phyloP scores from a whole-genome alignment of 2,329 filamentous ascomycete genomes.

The Alternaria metachromatica region DNA sequence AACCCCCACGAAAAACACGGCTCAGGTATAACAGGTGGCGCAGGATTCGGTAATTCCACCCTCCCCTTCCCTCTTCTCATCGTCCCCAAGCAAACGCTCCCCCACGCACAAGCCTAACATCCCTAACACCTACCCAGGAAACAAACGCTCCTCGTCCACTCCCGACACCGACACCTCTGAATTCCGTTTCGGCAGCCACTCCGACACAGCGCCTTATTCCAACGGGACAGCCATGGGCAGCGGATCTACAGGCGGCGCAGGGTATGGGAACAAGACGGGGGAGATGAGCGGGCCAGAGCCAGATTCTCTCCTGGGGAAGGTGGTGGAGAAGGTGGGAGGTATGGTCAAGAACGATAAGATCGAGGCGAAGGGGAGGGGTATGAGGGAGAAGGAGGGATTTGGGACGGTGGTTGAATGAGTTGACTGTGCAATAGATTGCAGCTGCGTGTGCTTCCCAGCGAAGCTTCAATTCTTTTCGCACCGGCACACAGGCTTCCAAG shows the following conservation, averaged over 20 bases:
- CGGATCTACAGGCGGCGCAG: slow-evolving; percentile 44
- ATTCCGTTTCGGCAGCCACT: slow-evolving; percentile 29
- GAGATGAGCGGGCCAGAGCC: slow-evolving; percentile 15
- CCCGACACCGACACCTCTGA: not conserved
- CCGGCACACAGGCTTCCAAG: not conserved
- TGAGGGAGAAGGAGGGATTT: slow-evolving; percentile 51
- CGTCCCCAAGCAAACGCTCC: not conserved
- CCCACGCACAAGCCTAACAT: not conserved
- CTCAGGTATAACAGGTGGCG: slow-evolving; percentile 41
- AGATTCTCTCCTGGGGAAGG: slow-evolving; percentile 62
- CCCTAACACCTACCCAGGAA: slow-evolving; percentile 25
- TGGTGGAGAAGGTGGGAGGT: slow-evolving; percentile 65
- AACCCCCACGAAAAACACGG: slow-evolving; percentile 39
- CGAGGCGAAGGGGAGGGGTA: slow-evolving; percentile 58
- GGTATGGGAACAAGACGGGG: slow-evolving; percentile 51
- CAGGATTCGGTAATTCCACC: slow-evolving; percentile 34
- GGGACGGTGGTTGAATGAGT: not conserved
- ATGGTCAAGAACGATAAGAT: slow-evolving; percentile 58
- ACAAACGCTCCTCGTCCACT: slow-evolving; percentile 37
- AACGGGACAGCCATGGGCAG: slow-evolving; percentile 35
- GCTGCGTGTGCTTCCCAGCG: not conserved
- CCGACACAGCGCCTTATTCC: slow-evolving; percentile 33
- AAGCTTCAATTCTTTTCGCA: not conserved
- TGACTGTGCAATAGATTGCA: not conserved
- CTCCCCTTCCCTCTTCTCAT: not conserved